A percentile compares a stretch with the other conserved stretches of the same genome.
Conservation (phyloP, 2,329 filamentous ascomycete genomes). For the Nemania bipapillata region DNA sequence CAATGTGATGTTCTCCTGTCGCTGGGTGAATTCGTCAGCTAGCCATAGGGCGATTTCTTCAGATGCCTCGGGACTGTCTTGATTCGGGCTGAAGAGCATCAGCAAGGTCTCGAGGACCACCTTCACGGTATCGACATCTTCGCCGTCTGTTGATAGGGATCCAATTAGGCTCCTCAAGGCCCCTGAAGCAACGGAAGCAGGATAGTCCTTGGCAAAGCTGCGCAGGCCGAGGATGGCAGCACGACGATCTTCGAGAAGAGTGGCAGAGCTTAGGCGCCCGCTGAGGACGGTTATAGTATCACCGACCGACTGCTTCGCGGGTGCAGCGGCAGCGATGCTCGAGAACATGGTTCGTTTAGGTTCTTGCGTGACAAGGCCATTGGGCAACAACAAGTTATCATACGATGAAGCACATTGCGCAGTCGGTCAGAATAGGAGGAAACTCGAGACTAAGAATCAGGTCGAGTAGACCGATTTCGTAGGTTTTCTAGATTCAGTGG, state of each 20-base stretch:
- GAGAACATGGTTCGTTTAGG: conserved; percentile 66
- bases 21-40: conserved; percentile 96
- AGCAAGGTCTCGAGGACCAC: conserved; percentile 93
- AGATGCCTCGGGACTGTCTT: conserved; percentile 85
- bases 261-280: conserved; percentile 86
- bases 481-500: conserved; percentile 5
- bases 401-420: conserved; percentile 48
- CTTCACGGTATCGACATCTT: conserved; percentile 96
- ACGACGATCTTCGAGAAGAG: conserved; percentile 90
- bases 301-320: conserved; percentile 93
- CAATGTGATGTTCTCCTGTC: conserved; percentile 94
- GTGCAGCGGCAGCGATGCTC: conserved; percentile 72
- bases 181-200: conserved; percentile 92
- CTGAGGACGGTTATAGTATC: conserved; percentile 93
- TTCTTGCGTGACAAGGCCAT: conserved; percentile 48
- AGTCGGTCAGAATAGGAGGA: conserved; percentile 23
- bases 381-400: conserved; percentile 42
- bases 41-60: conserved; percentile 97
- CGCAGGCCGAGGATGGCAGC: conserved; percentile 91
- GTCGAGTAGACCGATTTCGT: not conserved
- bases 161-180: conserved; percentile 89
- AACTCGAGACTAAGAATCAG: conserved; percentile 3
- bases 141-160: conserved; percentile 84
- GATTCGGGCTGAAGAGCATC: conserved; percentile 83
- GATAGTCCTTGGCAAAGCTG: conserved; percentile 96